Evolutionary conservation across 176 grass and related monocot species (phyloP), one percentile per base, ranked within the genome.

Genomic region (Aegilops speltoides): DNA sequence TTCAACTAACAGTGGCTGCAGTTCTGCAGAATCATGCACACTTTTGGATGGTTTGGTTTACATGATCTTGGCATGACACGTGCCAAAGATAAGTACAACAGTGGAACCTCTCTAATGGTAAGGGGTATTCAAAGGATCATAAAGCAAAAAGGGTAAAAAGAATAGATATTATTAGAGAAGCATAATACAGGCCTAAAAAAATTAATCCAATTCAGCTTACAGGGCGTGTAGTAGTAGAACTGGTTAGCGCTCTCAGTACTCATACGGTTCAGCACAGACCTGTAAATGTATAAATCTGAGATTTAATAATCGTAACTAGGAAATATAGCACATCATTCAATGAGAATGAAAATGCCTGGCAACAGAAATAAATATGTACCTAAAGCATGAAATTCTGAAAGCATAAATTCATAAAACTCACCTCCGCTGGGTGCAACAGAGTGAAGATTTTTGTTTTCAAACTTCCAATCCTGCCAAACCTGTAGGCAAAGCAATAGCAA

Each of bases 191-290:
- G 61, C 41, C 26, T 46, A 46, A 40, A 85, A 54, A 89, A 59
- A 36, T 38, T 45, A 85, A 68, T 14, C 67, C 32, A 43, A 75
- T 40, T 84, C 52, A 52, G 88, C 93, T 97, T 89, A 97, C 93
- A 95, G 24, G 95, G 95, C 90, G 88, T 92, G 41, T 43, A 43
- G 84, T 91, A 97, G 79, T 97, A 95, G 78, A 91, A 97, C 54
- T 88, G 77, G 81, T 90, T 93, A 76, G 90, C 89, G 41, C 93
- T 81, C 84, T 97, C 95, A 50, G 83, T 88, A 88, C 89, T 89
- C 33, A 97, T 83, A 86, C 83, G 92, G 57, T 93, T 94, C 79
- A 95, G 60, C 2, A 87, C 85, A 87, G 93, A 93, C 78, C 95
- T 97, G 87, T 90, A 67, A 77, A 83, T 16, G 45, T 83, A 45